Evolutionary conservation across 306 rosid species (phyloP).

Genomic region (Medicago truncatula): MtrunA17r5.0-ANR NC_053043.1:16635501-16636000

Average conservation of each 20-base stretch:
- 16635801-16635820: constrained; percentile 63
- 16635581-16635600: too few relatives aligned
- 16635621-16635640: too few relatives aligned
- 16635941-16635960: constrained; percentile 53
- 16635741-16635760: constrained; percentile 35
- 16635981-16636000: constrained; percentile 74
- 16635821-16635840: constrained; percentile 40
- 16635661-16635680: too few relatives aligned
- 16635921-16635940: constrained; percentile 50
- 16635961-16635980: constrained; percentile 41
- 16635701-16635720: too few relatives aligned
- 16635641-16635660: too few relatives aligned
- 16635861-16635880: constrained; percentile 78
- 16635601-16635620: too few relatives aligned
- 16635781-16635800: constrained; percentile 79
- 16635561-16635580: too few relatives aligned
- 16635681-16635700: too few relatives aligned
- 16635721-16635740: neutral
- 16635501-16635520: neutral
- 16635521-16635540: neutral
- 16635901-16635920: constrained; percentile 61
- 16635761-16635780: constrained; percentile 59
- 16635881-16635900: constrained; percentile 59
- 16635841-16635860: constrained; percentile 57
- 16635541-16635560: too few relatives aligned